These are phyloP conservation scores for Ophiognomonia clavigignenti-juglandacearum DNA, from an alignment of 2,329 filamentous ascomycete genomes.

Conservation along the genomic window DNA sequence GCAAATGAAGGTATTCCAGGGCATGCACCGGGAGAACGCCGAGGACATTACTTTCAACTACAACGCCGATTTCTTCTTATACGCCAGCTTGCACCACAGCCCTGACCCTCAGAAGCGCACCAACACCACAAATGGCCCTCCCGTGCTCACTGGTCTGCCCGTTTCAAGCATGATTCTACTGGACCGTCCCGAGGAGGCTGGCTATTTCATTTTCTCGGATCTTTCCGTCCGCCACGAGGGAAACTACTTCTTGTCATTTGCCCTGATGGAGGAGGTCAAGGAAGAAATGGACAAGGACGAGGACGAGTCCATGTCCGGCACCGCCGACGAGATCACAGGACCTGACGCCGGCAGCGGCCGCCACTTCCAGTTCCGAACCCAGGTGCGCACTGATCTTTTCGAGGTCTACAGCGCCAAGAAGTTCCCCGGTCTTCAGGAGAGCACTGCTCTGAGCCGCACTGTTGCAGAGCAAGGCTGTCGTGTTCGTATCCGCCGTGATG, in stretches of 20 bases:
- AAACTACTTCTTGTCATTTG: constrained; percentile 85
- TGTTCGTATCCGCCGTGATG: constrained; percentile 87
- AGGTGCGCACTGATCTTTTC: constrained; percentile 72
- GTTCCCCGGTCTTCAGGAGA: constrained; percentile 89
- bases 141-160: constrained; percentile 88
- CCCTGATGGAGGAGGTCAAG: constrained; percentile 90
- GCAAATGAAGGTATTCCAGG: constrained; percentile 81
- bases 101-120: constrained; percentile 72
- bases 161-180: constrained; percentile 96
- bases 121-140: constrained; percentile 63
- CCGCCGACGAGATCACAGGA: constrained; percentile 30
- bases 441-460: constrained; percentile 80
- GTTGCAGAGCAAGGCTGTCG: constrained; percentile 96
- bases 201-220: constrained; percentile 98
- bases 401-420: constrained; percentile 96
- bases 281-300: constrained; percentile 71
- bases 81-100: constrained; percentile 83
- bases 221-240: constrained; percentile 94
- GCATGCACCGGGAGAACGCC: constrained; percentile 52
- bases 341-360: constrained; percentile 19
- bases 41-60: constrained; percentile 82
- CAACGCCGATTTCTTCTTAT: constrained; percentile 97
- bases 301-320: constrained; percentile 32
- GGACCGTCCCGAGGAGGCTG: constrained; percentile 72
- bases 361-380: constrained; percentile 13